Evolutionary conservation across 1,284 basidiomycete genomes (phyloP).

Genomic region (Tremellales sp.): DNA sequence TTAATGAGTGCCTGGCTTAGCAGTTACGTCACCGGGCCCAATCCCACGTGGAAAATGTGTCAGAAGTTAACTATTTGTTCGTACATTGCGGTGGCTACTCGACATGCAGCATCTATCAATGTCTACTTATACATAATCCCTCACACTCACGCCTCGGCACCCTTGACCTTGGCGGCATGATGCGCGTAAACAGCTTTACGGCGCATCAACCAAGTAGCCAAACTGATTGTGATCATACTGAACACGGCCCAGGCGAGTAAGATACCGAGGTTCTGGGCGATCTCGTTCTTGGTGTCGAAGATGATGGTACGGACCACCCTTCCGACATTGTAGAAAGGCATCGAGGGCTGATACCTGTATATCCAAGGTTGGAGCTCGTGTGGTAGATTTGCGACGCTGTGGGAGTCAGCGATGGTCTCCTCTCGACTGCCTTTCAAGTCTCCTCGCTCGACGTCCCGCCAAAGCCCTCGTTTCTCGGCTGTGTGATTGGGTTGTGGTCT

Average conservation of each 20-base stretch:
- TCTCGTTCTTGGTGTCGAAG: constrained; percentile 62
- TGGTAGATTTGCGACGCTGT: constrained; percentile 55
- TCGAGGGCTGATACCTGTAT: constrained; percentile 56
- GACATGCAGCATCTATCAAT: no score
- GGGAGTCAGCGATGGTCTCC: neutral
- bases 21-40: no score
- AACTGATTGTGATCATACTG: constrained; percentile 46
- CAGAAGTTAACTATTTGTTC: no score
- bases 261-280: constrained; percentile 53
- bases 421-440: neutral
- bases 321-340: constrained; percentile 68
- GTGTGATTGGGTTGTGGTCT: no score
- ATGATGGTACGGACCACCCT: constrained; percentile 60
- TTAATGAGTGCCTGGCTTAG: no score
- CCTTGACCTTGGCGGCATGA: no score
- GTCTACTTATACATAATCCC: no score
- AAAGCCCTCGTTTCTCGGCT: no score
- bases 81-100: no score
- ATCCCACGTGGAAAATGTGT: no score
- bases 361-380: constrained; percentile 64
- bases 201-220: constrained; percentile 51
- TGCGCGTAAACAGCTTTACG: constrained; percentile 34
- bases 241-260: constrained; percentile 53
- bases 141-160: no score
- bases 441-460: no score